Conservation (phyloP, 2,329 filamentous ascomycete genomes). For the Onygenales sp. region DNA sequence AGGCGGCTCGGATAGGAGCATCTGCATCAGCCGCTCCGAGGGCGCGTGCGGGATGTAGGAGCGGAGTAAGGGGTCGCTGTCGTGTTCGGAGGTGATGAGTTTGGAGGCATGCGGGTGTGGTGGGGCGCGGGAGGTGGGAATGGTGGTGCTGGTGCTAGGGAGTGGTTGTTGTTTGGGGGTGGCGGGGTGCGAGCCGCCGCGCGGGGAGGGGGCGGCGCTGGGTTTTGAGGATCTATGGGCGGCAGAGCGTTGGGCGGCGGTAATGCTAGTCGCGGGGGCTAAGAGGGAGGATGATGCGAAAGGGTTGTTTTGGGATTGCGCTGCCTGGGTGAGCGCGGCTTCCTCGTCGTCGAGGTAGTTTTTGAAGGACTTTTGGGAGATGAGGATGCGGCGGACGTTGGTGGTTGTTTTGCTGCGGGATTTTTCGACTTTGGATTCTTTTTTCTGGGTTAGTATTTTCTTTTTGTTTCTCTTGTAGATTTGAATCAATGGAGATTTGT, state of each 20-base stretch:
- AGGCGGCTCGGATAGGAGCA: conserved; percentile 36
- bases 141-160: not conserved
- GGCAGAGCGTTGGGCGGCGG: conserved; percentile 5
- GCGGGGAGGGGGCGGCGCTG: not conserved
- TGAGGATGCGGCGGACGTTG: conserved; percentile 39
- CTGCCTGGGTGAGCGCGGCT: conserved; percentile 26
- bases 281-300: not conserved
- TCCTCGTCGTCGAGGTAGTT: conserved; percentile 45
- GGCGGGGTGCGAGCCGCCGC: not conserved
- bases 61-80: conserved; percentile 33
- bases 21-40: conserved; percentile 37
- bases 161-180: not conserved
- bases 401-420: conserved; percentile 34
- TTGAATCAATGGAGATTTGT: not conserved
- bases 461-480: not conserved
- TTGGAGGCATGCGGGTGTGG: conserved; percentile 8
- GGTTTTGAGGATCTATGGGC: conserved; percentile 1
- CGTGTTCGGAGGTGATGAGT: conserved; percentile 29
- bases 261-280: not conserved
- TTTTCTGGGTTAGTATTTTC: not conserved
- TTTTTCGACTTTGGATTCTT: conserved; percentile 12
- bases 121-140: not conserved
- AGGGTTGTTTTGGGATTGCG: conserved; percentile 4
- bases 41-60: conserved; percentile 34
- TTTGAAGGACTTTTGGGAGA: conserved; percentile 40